A percentile compares a stretch with the other conserved stretches of the same genome.
Evolutionary conservation across 805 yeast species (phyloP).

Genomic region (Kregervanrija delftensis): DNA sequence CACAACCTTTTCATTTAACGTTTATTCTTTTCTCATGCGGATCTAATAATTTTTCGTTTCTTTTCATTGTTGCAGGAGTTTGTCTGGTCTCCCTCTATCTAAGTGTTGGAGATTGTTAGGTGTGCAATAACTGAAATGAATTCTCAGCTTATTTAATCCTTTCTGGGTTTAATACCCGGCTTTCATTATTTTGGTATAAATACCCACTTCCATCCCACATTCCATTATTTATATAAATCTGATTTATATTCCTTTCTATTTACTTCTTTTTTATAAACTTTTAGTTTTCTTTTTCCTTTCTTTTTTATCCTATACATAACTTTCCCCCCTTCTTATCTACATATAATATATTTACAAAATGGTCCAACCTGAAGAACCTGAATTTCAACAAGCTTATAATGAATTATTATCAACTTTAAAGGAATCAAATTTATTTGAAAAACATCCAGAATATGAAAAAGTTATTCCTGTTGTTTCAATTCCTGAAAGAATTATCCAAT

Average conservation of each 20-base stretch:
- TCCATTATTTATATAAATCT: background rate
- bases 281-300: background rate
- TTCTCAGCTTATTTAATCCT: too few species aligned
- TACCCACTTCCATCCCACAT: background rate
- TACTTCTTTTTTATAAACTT: background rate
- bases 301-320: background rate
- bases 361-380: constrained; percentile 92
- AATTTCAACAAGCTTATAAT: constrained; percentile 97
- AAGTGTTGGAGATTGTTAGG: too few species aligned
- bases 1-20: too few species aligned
- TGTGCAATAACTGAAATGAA: too few species aligned
- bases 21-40: too few species aligned
- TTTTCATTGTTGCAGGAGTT: too few species aligned
- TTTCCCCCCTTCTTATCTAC: background rate
- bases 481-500: constrained; percentile 94
- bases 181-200: too few species aligned
- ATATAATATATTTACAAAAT: constrained; percentile 27
- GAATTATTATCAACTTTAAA: constrained; percentile 84
- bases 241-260: background rate
- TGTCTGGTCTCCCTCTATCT: too few species aligned
- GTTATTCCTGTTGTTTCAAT: constrained; percentile 85
- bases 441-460: constrained; percentile 85
- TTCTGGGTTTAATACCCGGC: too few species aligned
- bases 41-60: too few species aligned
- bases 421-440: constrained; percentile 83